Percentiles rank a stretch among this genome's conserved stretches.
These are phyloP conservation scores for Aphanomyces euteiches DNA, from an alignment of 352 stramenopile species.

Conservation along the genomic window DNA sequence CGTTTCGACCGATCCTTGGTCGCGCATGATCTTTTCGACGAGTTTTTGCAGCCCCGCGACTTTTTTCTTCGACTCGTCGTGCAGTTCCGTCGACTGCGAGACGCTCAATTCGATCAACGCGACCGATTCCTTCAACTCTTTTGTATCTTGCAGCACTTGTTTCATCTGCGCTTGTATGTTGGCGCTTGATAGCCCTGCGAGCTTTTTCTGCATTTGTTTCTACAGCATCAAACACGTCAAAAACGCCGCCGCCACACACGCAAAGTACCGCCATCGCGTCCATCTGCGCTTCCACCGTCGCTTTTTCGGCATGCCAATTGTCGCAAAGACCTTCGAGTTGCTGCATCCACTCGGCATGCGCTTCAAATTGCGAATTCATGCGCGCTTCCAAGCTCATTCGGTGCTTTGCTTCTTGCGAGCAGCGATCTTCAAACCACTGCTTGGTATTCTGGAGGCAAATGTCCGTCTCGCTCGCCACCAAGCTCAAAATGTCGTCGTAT, in stretches of 20 bases:
- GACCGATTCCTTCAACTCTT: slow-evolving; percentile 10
- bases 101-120: slow-evolving; percentile 19
- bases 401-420: slow-evolving; percentile 60
- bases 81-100: neutral
- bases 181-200: neutral
- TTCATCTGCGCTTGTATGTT: slow-evolving; percentile 14
- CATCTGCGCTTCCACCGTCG: slow-evolving; percentile 11
- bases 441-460: slow-evolving; percentile 65
- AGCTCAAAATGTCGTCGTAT: slow-evolving; percentile 32
- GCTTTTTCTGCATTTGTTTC: slow-evolving; percentile 14
- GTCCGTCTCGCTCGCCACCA: slow-evolving; percentile 65
- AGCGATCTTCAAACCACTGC: slow-evolving; percentile 56
- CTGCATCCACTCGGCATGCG: slow-evolving; percentile 78
- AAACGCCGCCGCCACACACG: neutral
- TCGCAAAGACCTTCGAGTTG: slow-evolving; percentile 49
- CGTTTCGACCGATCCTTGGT: slow-evolving; percentile 61
- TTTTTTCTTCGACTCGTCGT: slow-evolving; percentile 35
- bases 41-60: slow-evolving; percentile 63
- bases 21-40: slow-evolving; percentile 71
- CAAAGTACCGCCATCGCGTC: slow-evolving; percentile 12
- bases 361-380: slow-evolving; percentile 50
- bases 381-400: slow-evolving; percentile 55
- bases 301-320: slow-evolving; percentile 16
- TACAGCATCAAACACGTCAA: neutral
- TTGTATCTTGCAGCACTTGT: slow-evolving; percentile 25